Conservation (phyloP, 768 basidiomycete genomes). For the Suillus clintonianus region DNA sequence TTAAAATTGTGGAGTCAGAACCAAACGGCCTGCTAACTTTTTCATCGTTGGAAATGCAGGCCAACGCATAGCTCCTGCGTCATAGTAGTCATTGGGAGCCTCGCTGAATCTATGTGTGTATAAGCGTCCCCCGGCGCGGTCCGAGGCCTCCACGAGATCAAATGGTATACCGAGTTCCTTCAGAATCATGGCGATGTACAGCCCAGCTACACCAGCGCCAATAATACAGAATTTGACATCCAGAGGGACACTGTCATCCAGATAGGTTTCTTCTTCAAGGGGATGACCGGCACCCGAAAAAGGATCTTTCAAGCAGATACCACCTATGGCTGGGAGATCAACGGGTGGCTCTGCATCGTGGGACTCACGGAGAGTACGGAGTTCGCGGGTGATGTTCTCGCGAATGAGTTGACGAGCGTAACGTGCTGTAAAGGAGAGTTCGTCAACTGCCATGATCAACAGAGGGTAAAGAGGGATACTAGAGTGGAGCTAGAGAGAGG, state of each 20-base stretch:
- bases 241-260: neutral
- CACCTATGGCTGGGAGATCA: neutral
- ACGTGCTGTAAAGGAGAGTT: neutral
- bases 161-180: slow-evolving; percentile 19
- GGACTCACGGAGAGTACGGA: neutral
- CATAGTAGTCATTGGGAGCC: neutral
- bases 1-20: neutral
- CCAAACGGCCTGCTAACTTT: neutral
- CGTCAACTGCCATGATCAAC: neutral
- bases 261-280: neutral
- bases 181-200: slow-evolving; percentile 22
- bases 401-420: neutral
- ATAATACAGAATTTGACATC: slow-evolving; percentile 11
- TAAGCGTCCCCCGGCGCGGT: slow-evolving; percentile 19
- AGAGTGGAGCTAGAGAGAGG: neutral
- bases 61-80: neutral
- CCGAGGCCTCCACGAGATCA: slow-evolving; percentile 18
- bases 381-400: neutral
- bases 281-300: neutral
- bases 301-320: neutral
- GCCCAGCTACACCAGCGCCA: slow-evolving; percentile 18
- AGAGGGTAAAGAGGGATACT: neutral
- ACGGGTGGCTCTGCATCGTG: no score
- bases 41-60: neutral
- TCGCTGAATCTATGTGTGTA: slow-evolving; percentile 12